Conservation (phyloP, 108 stramenopile genomes). For the Nannochloropsis oceanica region DNA sequence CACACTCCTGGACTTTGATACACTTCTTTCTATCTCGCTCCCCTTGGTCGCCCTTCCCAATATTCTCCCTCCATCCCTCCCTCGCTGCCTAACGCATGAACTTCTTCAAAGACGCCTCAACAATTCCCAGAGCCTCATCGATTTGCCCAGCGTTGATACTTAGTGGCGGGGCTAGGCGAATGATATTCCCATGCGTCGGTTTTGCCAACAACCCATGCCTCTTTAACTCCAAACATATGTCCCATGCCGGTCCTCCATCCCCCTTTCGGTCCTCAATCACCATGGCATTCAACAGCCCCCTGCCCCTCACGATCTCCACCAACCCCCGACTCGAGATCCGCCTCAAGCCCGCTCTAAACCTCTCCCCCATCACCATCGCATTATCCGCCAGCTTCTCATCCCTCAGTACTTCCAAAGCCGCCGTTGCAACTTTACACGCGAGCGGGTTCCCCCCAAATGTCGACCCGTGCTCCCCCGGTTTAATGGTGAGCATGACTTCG, state of each 20-base stretch:
- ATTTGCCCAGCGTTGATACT: slow-evolving; percentile 22
- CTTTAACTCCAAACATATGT: slow-evolving; percentile 73
- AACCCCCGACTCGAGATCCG: slow-evolving; percentile 33
- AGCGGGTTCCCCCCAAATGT: slow-evolving; percentile 98
- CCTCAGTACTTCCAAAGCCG: slow-evolving; percentile 77
- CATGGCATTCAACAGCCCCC: slow-evolving; percentile 90
- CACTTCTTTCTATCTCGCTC: too few species aligned
- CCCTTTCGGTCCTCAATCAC: slow-evolving; percentile 81
- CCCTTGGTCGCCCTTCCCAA: too few species aligned
- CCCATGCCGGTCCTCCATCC: slow-evolving; percentile 70
- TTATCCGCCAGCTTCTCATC: slow-evolving; percentile 87
- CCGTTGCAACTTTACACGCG: slow-evolving; percentile 90
- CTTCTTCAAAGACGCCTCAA: neutral
- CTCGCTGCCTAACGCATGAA: neutral
- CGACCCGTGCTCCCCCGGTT: slow-evolving; percentile 96
- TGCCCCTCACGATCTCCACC: slow-evolving; percentile 60
- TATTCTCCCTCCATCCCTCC: too few species aligned
- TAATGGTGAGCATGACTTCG: slow-evolving; percentile 90
- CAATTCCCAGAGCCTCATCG: neutral
- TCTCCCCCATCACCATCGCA: slow-evolving; percentile 58
- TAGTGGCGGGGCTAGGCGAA: slow-evolving; percentile 79
- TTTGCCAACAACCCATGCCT: slow-evolving; percentile 88
- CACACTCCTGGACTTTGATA: too few species aligned
- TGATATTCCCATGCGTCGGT: slow-evolving; percentile 97
- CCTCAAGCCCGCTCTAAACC: slow-evolving; percentile 59